Percentiles rank a stretch among this genome's conserved stretches.
Evolutionary conservation across 164 flowering plant species (phyloP).

Genomic region (Chimonanthus praecox): DNA sequence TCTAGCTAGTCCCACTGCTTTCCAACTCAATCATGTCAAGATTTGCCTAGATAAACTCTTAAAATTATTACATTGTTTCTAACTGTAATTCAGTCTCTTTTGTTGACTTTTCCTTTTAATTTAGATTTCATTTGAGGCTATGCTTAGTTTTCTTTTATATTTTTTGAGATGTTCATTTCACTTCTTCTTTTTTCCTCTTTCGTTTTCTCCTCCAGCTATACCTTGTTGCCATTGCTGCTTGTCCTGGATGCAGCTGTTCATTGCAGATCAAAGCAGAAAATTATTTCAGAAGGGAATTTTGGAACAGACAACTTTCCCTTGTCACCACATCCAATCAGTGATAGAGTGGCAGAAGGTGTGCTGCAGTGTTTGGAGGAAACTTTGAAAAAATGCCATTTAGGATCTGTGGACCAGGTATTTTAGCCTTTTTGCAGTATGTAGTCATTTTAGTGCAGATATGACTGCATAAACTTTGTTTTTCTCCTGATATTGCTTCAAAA

Average conservation of each 20-base stretch:
- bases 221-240: constrained; percentile 78
- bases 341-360: constrained; percentile 67
- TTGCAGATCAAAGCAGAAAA: constrained; percentile 42
- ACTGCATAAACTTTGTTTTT: not conserved
- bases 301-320: constrained; percentile 6
- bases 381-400: constrained; percentile 59
- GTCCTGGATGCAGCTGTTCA: constrained; percentile 75
- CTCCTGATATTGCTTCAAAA: not conserved
- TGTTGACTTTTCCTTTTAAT: not conserved
- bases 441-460: not conserved
- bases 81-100: not conserved
- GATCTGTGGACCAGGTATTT: constrained; percentile 70
- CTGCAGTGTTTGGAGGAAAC: constrained; percentile 77
- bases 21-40: no score
- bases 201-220: constrained; percentile 45
- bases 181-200: not conserved
- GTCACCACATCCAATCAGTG: constrained; percentile 41
- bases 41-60: not conserved
- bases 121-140: not conserved
- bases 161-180: not conserved
- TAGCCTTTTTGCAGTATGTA: not conserved
- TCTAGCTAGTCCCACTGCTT: no score
- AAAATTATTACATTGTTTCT: not conserved
- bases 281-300: constrained; percentile 16
- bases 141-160: not conserved